phyloP scores from a whole-genome alignment of 164 flowering plant genomes.

The Magnolia changhungtana region DNA sequence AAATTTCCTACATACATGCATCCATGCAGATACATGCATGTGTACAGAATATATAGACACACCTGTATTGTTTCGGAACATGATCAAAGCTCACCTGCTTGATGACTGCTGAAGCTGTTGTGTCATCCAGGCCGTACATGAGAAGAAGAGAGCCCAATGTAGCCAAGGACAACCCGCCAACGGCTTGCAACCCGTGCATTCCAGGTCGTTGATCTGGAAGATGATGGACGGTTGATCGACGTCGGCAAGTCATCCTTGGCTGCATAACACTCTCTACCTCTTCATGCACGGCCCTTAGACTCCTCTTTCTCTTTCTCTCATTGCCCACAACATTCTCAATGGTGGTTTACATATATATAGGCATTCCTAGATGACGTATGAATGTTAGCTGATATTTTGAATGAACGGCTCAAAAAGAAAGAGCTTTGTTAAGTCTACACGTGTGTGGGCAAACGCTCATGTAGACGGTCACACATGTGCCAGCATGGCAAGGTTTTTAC shows the following conservation, averaged over 20 bases:
- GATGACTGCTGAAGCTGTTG: neutral
- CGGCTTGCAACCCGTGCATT: neutral
- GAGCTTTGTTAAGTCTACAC: neutral
- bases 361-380: conserved; percentile 3
- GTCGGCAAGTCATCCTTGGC: conserved; percentile 53
- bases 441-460: too few species aligned
- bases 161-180: conserved; percentile 49
- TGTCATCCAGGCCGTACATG: conserved; percentile 28
- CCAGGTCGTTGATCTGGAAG: neutral
- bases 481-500: too few species aligned
- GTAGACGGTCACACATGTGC: too few species aligned
- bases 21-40: too few species aligned
- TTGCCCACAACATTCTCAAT: conserved; percentile 2
- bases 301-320: neutral
- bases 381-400: neutral
- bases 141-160: conserved; percentile 40
- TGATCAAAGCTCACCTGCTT: neutral
- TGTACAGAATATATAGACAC: too few species aligned
- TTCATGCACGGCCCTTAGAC: conserved; percentile 33
- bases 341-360: conserved; percentile 18
- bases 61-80: neutral
- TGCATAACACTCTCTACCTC: conserved; percentile 29
- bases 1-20: too few species aligned
- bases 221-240: neutral
- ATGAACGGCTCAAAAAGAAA: neutral